Percentiles rank a stretch among this genome's conserved stretches.
These are phyloP conservation scores for Acmispon strigosus DNA, from an alignment of 306 rosid genomes.

Conservation along the genomic window DNA sequence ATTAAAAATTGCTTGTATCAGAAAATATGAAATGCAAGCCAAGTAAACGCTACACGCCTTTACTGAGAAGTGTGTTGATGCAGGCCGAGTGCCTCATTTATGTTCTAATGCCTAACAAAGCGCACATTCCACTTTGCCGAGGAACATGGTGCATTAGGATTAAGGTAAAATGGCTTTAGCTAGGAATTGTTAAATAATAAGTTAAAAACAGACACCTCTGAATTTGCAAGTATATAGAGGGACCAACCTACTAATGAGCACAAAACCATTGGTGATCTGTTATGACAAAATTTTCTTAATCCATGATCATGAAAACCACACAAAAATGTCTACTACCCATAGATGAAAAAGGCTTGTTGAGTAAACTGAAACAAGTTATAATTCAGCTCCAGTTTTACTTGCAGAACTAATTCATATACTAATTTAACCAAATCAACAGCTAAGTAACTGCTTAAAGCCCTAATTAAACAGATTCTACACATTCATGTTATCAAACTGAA, in stretches of 20 bases:
- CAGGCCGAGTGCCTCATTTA: not conserved
- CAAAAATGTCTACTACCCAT: not conserved
- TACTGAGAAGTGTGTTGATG: not conserved
- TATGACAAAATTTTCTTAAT: not conserved
- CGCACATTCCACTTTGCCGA: not conserved
- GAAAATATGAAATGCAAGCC: too few species aligned
- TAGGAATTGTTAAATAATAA: not conserved
- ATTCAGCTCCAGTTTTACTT: slow-evolving; percentile 17
- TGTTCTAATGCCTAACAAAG: not conserved
- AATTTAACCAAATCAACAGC: slow-evolving; percentile 18
- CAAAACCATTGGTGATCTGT: not conserved
- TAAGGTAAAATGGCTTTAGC: not conserved
- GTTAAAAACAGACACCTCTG: not conserved
- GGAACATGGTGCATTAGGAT: not conserved
- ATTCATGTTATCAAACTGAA: not conserved
- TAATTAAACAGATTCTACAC: slow-evolving; percentile 28
- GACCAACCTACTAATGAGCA: too few species aligned
- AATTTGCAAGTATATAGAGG: not conserved
- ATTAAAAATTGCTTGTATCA: too few species aligned
- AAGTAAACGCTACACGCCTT: not conserved
- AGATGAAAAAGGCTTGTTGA: not conserved
- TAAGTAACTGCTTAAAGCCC: slow-evolving; percentile 2
- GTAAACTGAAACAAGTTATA: not conserved
- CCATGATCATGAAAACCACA: not conserved
- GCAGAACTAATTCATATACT: slow-evolving; percentile 14